A percentile compares a stretch with the other conserved stretches of the same genome.
phyloP scores from a whole-genome alignment of 257 asterid species.

The Solanum pinnatisectum region DNA sequence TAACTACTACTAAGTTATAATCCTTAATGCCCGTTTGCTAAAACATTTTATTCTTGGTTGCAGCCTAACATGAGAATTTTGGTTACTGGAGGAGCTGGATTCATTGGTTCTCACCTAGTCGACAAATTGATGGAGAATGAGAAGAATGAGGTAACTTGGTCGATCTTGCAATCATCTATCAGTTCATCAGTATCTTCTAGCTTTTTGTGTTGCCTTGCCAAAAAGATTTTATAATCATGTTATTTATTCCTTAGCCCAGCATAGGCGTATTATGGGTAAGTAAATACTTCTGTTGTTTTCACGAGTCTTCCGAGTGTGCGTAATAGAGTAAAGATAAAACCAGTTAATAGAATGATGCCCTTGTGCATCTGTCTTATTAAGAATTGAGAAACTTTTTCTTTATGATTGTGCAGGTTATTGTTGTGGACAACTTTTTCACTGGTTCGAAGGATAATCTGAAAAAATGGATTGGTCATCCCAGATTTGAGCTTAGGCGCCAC shows the following conservation, averaged over 20 bases:
- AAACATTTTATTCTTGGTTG: background rate
- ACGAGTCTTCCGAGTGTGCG: background rate
- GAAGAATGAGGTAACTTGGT: slow-evolving; percentile 30
- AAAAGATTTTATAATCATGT: background rate
- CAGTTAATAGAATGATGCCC: background rate
- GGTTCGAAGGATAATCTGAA: slow-evolving; percentile 38
- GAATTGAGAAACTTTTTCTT: background rate
- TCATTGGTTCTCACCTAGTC: slow-evolving; percentile 41
- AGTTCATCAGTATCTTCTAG: background rate
- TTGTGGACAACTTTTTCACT: slow-evolving; percentile 39
- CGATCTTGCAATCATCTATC: background rate
- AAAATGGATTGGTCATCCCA: slow-evolving; percentile 47
- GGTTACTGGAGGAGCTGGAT: slow-evolving; percentile 50
- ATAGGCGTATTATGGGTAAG: background rate
- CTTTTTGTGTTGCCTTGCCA: background rate
- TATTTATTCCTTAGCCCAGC: background rate
- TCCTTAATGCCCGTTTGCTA: background rate
- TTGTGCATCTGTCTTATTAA: background rate
- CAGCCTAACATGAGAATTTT: slow-evolving; percentile 48
- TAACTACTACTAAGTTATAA: background rate
- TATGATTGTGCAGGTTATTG: slow-evolving; percentile 23
- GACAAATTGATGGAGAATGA: slow-evolving; percentile 45
- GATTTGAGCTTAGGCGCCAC: slow-evolving; percentile 47
- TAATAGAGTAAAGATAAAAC: background rate
- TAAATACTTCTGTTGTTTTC: background rate